Conservation (phyloP, 768 basidiomycete genomes). For the Serendipita sp. region DNA sequence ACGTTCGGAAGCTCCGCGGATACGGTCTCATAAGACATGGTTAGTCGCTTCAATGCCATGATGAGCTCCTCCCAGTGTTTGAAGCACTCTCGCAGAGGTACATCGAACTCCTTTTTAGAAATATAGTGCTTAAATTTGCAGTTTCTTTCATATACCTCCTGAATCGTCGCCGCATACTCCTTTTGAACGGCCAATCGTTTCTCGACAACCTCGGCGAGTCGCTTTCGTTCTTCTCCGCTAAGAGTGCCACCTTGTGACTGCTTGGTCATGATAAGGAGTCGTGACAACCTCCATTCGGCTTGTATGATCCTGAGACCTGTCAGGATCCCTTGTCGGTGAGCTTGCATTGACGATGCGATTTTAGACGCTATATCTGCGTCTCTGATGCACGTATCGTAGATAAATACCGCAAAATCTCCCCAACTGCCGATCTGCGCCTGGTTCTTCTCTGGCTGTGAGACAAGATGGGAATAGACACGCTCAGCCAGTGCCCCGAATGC, state of each 20-base stretch:
- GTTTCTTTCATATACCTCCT: neutral
- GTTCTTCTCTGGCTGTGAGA: constrained; percentile 14
- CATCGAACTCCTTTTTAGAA: neutral
- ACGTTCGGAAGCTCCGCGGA: constrained; percentile 38
- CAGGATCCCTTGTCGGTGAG: constrained; percentile 36
- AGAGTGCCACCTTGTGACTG: constrained; percentile 33
- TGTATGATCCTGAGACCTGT: constrained; percentile 31
- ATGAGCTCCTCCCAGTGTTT: neutral
- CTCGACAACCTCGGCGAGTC: neutral
- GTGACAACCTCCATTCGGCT: constrained; percentile 17
- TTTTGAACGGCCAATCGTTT: too few species aligned
- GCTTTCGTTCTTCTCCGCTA: too few species aligned
- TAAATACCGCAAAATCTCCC: constrained; percentile 32
- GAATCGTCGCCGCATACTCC: neutral
- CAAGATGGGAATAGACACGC: constrained; percentile 26
- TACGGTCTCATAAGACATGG: constrained; percentile 32
- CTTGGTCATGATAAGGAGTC: constrained; percentile 22
- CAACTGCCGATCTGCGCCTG: constrained; percentile 26
- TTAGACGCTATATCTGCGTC: constrained; percentile 33
- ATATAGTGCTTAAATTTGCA: neutral
- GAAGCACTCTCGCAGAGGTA: neutral
- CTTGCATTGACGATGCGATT: constrained; percentile 34
- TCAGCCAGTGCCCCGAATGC: constrained; percentile 31
- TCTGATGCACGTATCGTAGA: constrained; percentile 29
- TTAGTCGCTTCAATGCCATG: neutral